phyloP scores from a whole-genome alignment of 1,284 basidiomycete species.

The Irpex sp. region DNA sequence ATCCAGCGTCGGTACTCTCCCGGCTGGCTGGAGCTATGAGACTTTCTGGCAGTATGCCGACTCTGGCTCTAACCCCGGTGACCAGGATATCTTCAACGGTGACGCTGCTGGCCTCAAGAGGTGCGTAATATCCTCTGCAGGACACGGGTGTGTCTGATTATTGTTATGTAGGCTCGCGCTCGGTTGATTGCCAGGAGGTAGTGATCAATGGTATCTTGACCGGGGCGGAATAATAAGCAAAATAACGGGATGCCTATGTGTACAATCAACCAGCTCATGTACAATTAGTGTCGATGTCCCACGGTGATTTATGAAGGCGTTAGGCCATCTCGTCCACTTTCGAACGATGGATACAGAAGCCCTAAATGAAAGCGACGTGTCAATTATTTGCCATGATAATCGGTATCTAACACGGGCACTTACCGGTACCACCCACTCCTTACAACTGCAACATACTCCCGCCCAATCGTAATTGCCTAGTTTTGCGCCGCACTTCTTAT shows the following conservation, averaged over 20 bases:
- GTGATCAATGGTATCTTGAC: background rate
- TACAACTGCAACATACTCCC: slow-evolving; percentile 88
- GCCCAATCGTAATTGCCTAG: slow-evolving; percentile 98
- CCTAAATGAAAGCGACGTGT: slow-evolving; percentile 39
- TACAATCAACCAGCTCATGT: background rate
- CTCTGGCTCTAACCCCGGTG: slow-evolving; percentile 48
- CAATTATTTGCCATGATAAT: background rate
- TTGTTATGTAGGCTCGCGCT: slow-evolving; percentile 3
- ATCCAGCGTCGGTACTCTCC: slow-evolving; percentile 45
- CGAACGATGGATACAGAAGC: slow-evolving; percentile 85
- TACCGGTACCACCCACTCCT: slow-evolving; percentile 88
- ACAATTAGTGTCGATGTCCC: background rate
- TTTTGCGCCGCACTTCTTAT: slow-evolving; percentile 85
- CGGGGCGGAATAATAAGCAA: background rate
- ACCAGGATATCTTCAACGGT: slow-evolving; percentile 54
- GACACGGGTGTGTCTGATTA: background rate
- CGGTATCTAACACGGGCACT: slow-evolving; percentile 27
- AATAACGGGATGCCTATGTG: background rate
- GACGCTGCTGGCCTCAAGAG: slow-evolving; percentile 31
- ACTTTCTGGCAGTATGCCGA: slow-evolving; percentile 68
- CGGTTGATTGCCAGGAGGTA: background rate
- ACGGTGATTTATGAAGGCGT: slow-evolving; percentile 1
- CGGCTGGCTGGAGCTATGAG: slow-evolving; percentile 54
- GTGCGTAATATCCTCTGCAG: slow-evolving; percentile 17
- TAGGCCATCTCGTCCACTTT: slow-evolving; percentile 84